Evolutionary conservation across 352 stramenopile genomes (phyloP).

Genomic region (Globisporangium heterothallicum): DNA sequence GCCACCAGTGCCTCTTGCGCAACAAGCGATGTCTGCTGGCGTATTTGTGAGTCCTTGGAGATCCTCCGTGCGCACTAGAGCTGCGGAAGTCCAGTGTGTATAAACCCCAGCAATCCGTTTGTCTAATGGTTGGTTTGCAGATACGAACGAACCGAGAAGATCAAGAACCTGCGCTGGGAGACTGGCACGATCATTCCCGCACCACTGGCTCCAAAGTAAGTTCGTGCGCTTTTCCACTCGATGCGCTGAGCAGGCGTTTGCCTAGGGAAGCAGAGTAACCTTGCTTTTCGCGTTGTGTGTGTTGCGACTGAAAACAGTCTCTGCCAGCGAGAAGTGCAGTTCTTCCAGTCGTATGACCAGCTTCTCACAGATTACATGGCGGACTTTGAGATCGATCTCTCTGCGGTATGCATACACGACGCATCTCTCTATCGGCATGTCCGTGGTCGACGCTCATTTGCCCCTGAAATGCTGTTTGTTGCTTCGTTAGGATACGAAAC

Average conservation of each 20-base stretch:
- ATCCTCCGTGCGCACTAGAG: not conserved
- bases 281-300: not conserved
- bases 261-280: not conserved
- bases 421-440: not conserved
- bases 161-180: slow-evolving; percentile 89
- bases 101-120: not conserved
- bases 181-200: slow-evolving; percentile 84
- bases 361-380: slow-evolving; percentile 89
- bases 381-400: slow-evolving; percentile 83
- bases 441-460: not conserved
- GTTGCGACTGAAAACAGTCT: slow-evolving; percentile 32
- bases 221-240: slow-evolving; percentile 3
- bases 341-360: slow-evolving; percentile 90
- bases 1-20: slow-evolving; percentile 84
- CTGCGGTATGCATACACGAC: slow-evolving; percentile 46
- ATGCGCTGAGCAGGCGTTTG: too few relatives aligned
- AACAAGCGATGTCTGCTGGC: slow-evolving; percentile 88
- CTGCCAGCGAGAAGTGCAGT: slow-evolving; percentile 79
- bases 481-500: slow-evolving; percentile 59
- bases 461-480: too few relatives aligned
- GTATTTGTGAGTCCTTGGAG: slow-evolving; percentile 57
- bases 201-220: slow-evolving; percentile 63
- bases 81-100: too few relatives aligned
- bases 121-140: slow-evolving; percentile 9
- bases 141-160: slow-evolving; percentile 77